These are phyloP conservation scores for Zalerion maritima DNA, from an alignment of 495 filamentous ascomycete genomes.

Conservation along the genomic window DNA sequence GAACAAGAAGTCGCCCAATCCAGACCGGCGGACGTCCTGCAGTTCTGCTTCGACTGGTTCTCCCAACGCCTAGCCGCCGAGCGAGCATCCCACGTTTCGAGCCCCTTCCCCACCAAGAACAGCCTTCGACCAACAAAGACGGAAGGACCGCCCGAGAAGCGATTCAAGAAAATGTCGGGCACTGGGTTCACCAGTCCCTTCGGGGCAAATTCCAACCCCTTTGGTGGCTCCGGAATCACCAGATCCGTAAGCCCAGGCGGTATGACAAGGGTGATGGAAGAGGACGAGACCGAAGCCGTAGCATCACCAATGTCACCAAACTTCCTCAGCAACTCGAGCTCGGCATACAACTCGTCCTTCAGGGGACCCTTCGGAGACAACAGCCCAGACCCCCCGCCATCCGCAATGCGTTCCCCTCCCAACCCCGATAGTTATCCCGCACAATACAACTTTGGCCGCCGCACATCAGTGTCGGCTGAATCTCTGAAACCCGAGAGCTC, in stretches of 20 bases:
- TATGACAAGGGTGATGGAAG: conserved; percentile 40
- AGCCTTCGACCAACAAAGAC: conserved; percentile 8
- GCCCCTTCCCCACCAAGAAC: conserved; percentile 16
- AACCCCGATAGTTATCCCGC: conserved; percentile 63
- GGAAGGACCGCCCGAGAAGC: conserved; percentile 9
- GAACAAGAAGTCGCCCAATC: conserved; percentile 37
- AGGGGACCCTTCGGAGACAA: conserved; percentile 34
- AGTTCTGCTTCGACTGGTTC: conserved; percentile 57
- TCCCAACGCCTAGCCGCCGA: conserved; percentile 44
- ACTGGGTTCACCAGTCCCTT: conserved; percentile 40
- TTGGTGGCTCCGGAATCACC: conserved; percentile 20
- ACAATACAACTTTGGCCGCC: conserved; percentile 85
- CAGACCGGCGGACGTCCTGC: conserved; percentile 43
- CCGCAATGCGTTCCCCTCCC: conserved; percentile 25
- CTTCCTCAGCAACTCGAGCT: conserved; percentile 19
- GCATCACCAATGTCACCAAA: conserved; percentile 40
- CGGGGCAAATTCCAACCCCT: conserved; percentile 38
- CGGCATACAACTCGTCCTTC: conserved; percentile 20
- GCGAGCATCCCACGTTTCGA: conserved; percentile 36
- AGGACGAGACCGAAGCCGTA: conserved; percentile 43
- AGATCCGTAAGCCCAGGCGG: conserved; percentile 20
- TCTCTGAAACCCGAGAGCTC: conserved; percentile 76
- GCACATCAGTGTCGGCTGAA: conserved; percentile 93
- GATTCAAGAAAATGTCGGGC: conserved; percentile 28
- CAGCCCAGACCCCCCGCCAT: conserved; percentile 21